Evolutionary conservation across 345 rosid species (phyloP).

Genomic region (Geranium rotundifolium): DNA sequence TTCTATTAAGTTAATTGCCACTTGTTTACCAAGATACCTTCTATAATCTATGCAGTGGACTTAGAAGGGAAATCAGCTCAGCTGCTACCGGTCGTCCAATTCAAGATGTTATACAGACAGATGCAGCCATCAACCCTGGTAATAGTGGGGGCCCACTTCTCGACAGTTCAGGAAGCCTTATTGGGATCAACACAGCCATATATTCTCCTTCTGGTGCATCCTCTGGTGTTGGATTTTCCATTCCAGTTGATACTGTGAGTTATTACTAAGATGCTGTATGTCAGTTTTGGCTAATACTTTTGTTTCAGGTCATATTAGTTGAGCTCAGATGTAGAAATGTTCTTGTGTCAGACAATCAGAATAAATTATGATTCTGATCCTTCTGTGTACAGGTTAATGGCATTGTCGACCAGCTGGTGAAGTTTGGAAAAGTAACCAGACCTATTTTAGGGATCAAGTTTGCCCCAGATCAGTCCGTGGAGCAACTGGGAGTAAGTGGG

Average conservation of each 20-base stretch:
- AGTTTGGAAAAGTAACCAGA: conserved; percentile 78
- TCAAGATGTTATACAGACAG: conserved; percentile 97
- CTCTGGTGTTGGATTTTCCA: conserved; percentile 95
- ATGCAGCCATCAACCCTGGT: conserved; percentile 97
- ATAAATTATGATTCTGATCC: conserved; percentile 5
- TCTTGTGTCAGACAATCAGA: neutral
- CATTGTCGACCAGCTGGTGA: conserved; percentile 85
- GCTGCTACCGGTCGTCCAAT: conserved; percentile 99
- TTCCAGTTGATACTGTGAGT: conserved; percentile 96
- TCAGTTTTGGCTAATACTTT: conserved; percentile 1
- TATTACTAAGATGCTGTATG: conserved; percentile 4
- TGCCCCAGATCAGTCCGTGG: conserved; percentile 97
- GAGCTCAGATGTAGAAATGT: neutral
- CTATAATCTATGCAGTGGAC: conserved; percentile 47
- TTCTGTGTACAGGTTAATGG: conserved; percentile 57
- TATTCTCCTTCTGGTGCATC: conserved; percentile 99
- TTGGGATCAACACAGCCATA: conserved; percentile 93
- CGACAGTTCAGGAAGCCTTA: conserved; percentile 83
- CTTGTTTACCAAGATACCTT: conserved; percentile 8
- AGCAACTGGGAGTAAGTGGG: conserved; percentile 92
- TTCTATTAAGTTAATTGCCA: too few species aligned
- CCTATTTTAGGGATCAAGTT: conserved; percentile 91
- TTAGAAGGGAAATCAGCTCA: conserved; percentile 89
- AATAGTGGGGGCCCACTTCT: conserved; percentile 97
- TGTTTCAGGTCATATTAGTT: neutral